These are phyloP conservation scores for Zychaea mexicana DNA, from an alignment of 371 early-diverging fungal genomes.

Conservation along the genomic window DNA sequence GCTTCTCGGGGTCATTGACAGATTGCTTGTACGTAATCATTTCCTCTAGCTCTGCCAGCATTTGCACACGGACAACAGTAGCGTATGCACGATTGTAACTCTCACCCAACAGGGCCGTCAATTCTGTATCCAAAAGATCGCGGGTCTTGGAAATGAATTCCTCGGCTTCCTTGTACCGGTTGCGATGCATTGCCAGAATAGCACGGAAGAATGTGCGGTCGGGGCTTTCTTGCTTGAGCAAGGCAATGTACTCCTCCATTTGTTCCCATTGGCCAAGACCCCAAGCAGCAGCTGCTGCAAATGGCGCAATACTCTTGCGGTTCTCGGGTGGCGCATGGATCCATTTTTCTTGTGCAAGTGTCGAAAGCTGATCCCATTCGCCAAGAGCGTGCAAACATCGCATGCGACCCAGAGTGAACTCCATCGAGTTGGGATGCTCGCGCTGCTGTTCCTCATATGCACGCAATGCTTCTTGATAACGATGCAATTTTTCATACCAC, in stretches of 20 bases:
- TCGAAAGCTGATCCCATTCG: slow-evolving; percentile 91
- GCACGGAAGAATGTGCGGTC: slow-evolving; percentile 83
- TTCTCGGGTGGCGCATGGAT: slow-evolving; percentile 52
- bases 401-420: slow-evolving; percentile 87
- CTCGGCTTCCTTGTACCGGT: slow-evolving; percentile 78
- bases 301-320: slow-evolving; percentile 77
- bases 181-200: slow-evolving; percentile 85
- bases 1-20: slow-evolving; percentile 81
- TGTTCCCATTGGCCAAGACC: slow-evolving; percentile 89
- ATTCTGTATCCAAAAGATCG: slow-evolving; percentile 86
- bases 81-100: slow-evolving; percentile 94
- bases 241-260: slow-evolving; percentile 88
- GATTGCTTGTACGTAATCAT: slow-evolving; percentile 88
- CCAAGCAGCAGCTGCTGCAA: slow-evolving; percentile 96
- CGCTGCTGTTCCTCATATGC: slow-evolving; percentile 86
- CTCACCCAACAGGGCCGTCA: slow-evolving; percentile 91
- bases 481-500: slow-evolving; percentile 94
- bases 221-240: slow-evolving; percentile 78
- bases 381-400: slow-evolving; percentile 91
- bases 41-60: slow-evolving; percentile 97
- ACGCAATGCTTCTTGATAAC: slow-evolving; percentile 94
- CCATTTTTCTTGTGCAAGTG: slow-evolving; percentile 88
- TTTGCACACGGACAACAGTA: slow-evolving; percentile 89
- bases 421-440: slow-evolving; percentile 76
- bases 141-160: slow-evolving; percentile 82